A percentile compares a stretch with the other conserved stretches of the same genome.
phyloP scores from a whole-genome alignment of 148 eudicot species.

The Suaeda aralocaspica region DNA sequence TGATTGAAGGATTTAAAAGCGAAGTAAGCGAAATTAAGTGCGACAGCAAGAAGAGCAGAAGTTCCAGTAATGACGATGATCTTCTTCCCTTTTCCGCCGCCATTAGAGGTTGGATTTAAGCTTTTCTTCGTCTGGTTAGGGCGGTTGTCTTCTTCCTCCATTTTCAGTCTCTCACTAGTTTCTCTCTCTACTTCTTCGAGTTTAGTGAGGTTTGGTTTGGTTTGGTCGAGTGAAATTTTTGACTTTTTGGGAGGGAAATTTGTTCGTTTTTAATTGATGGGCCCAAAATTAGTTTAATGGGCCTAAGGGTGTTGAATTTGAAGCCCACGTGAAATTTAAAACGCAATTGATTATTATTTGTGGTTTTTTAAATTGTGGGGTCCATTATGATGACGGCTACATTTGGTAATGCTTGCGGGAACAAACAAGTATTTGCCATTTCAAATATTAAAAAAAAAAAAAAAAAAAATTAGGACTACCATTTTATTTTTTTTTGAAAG shows the following conservation, averaged over 20 bases:
- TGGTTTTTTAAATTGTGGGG: no score
- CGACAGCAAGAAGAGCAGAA: slow-evolving; percentile 69
- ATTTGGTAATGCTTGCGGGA: no score
- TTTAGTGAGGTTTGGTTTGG: background rate
- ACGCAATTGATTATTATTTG: no score
- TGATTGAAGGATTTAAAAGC: slow-evolving; percentile 47
- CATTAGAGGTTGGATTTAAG: background rate
- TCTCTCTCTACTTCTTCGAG: slow-evolving; percentile 3
- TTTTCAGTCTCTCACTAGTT: slow-evolving; percentile 1
- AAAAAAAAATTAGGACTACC: no score
- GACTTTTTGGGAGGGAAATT: slow-evolving; percentile 21
- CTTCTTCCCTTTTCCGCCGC: slow-evolving; percentile 25
- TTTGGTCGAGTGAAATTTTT: background rate
- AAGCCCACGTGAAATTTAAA: no score
- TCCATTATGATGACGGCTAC: no score
- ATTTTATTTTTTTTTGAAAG: no score
- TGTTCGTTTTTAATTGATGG: background rate
- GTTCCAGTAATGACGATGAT: slow-evolving; percentile 72
- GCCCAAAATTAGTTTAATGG: background rate
- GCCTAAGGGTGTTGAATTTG: background rate
- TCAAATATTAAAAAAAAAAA: no score
- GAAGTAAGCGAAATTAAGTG: slow-evolving; percentile 54
- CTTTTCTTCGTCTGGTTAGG: slow-evolving; percentile 17
- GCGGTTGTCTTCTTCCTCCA: slow-evolving; percentile 17
- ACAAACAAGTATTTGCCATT: no score